Base-by-base conservation (phyloP, 2,329 filamentous ascomycete species). In the Chrysoporthe deuterocubensis region DNA sequence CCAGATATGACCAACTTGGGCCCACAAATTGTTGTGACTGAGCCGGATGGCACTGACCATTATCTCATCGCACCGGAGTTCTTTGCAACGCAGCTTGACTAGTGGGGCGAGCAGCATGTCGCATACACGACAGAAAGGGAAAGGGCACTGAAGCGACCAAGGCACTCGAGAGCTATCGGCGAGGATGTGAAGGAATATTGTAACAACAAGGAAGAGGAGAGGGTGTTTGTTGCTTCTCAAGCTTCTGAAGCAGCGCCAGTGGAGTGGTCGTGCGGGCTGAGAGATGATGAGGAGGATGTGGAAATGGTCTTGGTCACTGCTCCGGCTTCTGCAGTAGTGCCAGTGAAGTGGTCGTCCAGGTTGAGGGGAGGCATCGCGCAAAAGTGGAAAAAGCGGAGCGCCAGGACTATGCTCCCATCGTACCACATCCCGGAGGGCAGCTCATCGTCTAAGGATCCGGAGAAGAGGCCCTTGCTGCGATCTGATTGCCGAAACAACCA, bases 11-110 rank as follows among this genome's bases (percentile, higher is more conserved):
- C 52, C 34, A 70, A 68, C 16, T 52, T 40, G 6, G 68, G 68
- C 5, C 68, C 68, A 40, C 66, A 68, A 18, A 65, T 69, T 46
- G 44, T 63, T 6, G 46, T 70, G 26, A 70, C 68, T 2, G 59
- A 68, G 37, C 62, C 68, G 9, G 40, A 16, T n/a, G 68, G 62
- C 2, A 18, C 26, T 0, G 26, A 9, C 11, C 63, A 68, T 59
- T 70, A 68, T 37, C 62, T 70, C n/a, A 11, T 68, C 8, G 62
- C 58, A 1, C 62, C 26, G 2, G 68, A 68, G 4, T 43, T 21
- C 14, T 63, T 50, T 26, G 32, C n/a, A 9, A 26, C 21, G 11
- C 64, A 64, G 32, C 11, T 64, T 42, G 46, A 44, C 9, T 66
- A 67, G 62, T 54, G 50, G 16, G 21, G 14, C 11, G 57, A 48